Evolutionary conservation across 2,329 filamentous ascomycete genomes (phyloP).

Genomic region (Exophiala alcalophila): DNA sequence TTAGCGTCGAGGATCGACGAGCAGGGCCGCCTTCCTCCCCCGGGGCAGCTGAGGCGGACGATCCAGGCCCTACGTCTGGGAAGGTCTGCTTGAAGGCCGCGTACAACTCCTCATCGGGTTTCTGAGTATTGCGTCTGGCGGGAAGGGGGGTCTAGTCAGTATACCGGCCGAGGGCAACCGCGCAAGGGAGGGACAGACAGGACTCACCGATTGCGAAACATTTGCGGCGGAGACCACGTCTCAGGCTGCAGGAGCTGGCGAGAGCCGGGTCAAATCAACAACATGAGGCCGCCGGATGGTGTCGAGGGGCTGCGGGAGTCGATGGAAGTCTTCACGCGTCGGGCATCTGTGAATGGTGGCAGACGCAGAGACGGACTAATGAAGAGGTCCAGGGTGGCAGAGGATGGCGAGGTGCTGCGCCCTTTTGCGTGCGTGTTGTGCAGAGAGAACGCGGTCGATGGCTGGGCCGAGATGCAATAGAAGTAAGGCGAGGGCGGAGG

Average conservation of each 20-base stretch:
- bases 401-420: constrained; percentile 23
- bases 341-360: constrained; percentile 14
- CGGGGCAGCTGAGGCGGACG: constrained; percentile 45
- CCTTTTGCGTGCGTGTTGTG: constrained; percentile 20
- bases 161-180: constrained; percentile 16
- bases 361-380: constrained; percentile 2
- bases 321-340: constrained; percentile 8
- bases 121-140: constrained; percentile 71
- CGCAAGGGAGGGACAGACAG: constrained; percentile 15
- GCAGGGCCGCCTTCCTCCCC: constrained; percentile 43
- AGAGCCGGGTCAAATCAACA: constrained; percentile 25
- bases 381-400: constrained; percentile 7
- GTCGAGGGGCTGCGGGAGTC: constrained; percentile 8
- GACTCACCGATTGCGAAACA: constrained; percentile 51
- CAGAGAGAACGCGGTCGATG: constrained; percentile 2
- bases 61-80: constrained; percentile 63
- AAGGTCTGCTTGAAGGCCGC: constrained; percentile 81
- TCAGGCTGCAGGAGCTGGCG: constrained; percentile 24
- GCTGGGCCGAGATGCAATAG: constrained; percentile 4
- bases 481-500: background rate
- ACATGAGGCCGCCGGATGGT: constrained; percentile 20
- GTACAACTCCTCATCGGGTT: constrained; percentile 80
- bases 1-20: constrained; percentile 33
- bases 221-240: constrained; percentile 32
- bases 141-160: constrained; percentile 27